Evolutionary conservation across 164 flowering plant species (phyloP), one percentile per base, ranked within the genome.

Genomic region (Vitis rotundifolia): DNA sequence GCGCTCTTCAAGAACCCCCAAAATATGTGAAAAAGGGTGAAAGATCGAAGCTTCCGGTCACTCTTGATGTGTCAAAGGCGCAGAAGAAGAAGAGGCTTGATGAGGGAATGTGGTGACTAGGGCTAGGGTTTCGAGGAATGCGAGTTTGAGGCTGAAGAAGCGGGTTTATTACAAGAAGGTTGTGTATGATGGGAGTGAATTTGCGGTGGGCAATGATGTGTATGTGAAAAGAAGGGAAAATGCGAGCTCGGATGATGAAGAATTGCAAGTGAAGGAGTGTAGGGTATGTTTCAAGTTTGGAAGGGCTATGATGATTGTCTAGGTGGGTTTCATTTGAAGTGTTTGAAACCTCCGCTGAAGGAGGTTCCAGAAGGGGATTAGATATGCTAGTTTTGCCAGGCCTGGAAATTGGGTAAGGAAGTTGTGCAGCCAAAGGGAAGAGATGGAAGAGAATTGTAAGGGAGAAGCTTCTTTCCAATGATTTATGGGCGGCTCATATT

Each of bases 301-400:
- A 48, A 83, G 53, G 31, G 75, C 78, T 14, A 71, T 90, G 66
- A 92, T 70, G 89, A 82, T 77, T 95, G 98, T 67, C 79, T 95
- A 66, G 86, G 89, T 62, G 99, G 98, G 55, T 95, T 90, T 83
- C 99, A 95, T 71, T 83, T 93, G 81, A 92, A 86, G 68, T 95
- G 99, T 72, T 71, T 93, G 71, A 90, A 77, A 68, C 98, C 98
- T 4, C 97, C 96, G 0, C 64, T 93, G 80, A 86, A 86, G 78
- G 88, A 79, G 68, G 87, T 95, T 60, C 98, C 99, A 0, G 92
- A 93, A 71, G 99, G 99, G 48, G 93, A 88, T 79, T 95, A 98
- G 99, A 76, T 86, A 70, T 93, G 98, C 73, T 77, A 69, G 63
- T 91, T 83, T 78, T 95, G 99, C 26, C 88, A 86, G 79, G 89